Percentiles rank a stretch among this genome's conserved stretches.
Conservation (phyloP, 139 green algal species). For the Coelastrella sp. region DNA sequence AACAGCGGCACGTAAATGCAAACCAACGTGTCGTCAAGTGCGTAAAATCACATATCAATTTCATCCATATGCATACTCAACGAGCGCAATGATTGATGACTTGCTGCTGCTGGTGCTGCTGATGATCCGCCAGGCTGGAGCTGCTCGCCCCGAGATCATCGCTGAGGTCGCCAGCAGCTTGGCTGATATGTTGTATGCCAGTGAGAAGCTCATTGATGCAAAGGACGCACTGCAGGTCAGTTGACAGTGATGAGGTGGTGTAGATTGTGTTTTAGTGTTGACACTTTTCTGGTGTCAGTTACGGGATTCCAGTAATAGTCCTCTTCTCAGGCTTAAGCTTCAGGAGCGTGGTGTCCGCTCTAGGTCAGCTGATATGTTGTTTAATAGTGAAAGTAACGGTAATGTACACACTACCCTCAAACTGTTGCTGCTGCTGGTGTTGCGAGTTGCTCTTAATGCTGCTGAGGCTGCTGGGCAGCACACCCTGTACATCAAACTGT, state of each 20-base stretch:
- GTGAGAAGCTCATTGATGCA: slow-evolving; percentile 33
- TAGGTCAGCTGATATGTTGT: too few species aligned
- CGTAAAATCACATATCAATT: too few species aligned
- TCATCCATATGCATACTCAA: too few species aligned
- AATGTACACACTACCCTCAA: too few species aligned
- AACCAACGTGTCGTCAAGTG: too few species aligned
- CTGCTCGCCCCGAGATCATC: slow-evolving; percentile 41
- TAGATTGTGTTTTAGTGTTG: too few species aligned
- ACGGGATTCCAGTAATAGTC: too few species aligned
- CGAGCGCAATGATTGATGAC: not conserved
- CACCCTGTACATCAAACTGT: slow-evolving; percentile 54
- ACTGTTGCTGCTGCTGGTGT: not conserved
- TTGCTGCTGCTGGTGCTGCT: slow-evolving; percentile 1
- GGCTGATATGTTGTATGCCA: slow-evolving; percentile 50
- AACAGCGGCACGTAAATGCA: too few species aligned
- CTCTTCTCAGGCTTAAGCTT: too few species aligned
- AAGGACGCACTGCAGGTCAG: slow-evolving; percentile 31
- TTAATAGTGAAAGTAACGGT: too few species aligned
- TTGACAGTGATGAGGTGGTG: not conserved
- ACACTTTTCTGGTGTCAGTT: too few species aligned
- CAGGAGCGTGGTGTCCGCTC: too few species aligned
- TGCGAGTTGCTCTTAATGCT: slow-evolving; percentile 41
- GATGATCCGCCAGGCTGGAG: not conserved
- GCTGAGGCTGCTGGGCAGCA: slow-evolving; percentile 43
- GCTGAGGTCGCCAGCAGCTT: slow-evolving; percentile 47